These are phyloP conservation scores for Inga leiocalycina DNA, from an alignment of 306 rosid genomes.

Conservation along the genomic window DNA sequence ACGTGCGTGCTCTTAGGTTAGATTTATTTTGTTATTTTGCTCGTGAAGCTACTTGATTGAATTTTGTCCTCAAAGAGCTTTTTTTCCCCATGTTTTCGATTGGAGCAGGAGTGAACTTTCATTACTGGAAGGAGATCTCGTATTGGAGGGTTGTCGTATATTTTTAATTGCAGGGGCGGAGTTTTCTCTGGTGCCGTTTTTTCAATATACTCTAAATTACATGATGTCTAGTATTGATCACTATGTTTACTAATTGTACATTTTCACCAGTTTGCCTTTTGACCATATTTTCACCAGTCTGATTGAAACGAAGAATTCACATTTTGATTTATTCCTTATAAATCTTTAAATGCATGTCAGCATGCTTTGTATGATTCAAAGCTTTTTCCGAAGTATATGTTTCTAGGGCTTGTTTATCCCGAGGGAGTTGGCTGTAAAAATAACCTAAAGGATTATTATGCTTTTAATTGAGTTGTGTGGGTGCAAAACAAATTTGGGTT, in stretches of 20 bases:
- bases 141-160: conserved; percentile 4
- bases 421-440: background rate
- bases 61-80: background rate
- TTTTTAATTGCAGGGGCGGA: background rate
- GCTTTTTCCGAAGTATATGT: background rate
- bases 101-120: conserved; percentile 11
- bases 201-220: background rate
- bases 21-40: background rate
- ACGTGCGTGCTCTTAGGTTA: background rate
- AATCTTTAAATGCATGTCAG: background rate
- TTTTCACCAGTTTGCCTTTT: background rate
- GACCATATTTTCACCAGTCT: background rate
- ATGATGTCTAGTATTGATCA: background rate
- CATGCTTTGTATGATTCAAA: background rate
- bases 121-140: background rate
- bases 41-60: background rate
- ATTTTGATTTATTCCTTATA: background rate
- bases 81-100: background rate
- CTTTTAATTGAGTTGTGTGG: background rate
- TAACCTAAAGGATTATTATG: background rate
- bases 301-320: background rate
- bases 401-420: background rate
- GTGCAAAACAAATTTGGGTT: background rate
- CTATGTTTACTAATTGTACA: background rate
- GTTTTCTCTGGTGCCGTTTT: background rate